Evolutionary conservation across 495 filamentous ascomycete genomes (phyloP), one percentile per base, ranked within the genome.

Genomic region (Zalerion maritima): DNA sequence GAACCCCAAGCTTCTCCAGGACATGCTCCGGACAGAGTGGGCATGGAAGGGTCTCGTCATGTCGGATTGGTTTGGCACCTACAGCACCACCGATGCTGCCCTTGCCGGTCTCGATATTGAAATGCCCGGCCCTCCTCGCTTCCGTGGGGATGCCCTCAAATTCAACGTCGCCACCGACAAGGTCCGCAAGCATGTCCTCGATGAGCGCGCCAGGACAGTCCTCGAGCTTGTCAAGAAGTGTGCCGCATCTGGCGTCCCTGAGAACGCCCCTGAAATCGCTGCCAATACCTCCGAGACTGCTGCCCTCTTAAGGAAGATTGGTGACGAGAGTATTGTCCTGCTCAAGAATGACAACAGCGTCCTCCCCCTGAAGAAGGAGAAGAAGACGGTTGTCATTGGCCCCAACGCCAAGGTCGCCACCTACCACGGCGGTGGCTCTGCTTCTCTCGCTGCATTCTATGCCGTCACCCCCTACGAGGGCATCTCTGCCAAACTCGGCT

Each of bases 61-160:
- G 72, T 71, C 67, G 40, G 77, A 81, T 54, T 82, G 76, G 75
- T 72, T 71, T 41, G 78, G 77, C 21, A 73, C 71, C 1, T 78
- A 82, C 42, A 72, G 64, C 30, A 78, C 73, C 6, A 65, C 67
- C 1, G 71, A 69, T n/a, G 67, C 76, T 5, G 60, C 73, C 14
- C 66, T 71, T 26, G 78, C 78, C 21, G 78, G 78, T 6, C 57
- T 81, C 4, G 75, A 82, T 43, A 50, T 84, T 7, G 78, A 83
- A 45, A 82, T 82, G 78, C 75, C 78, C 3, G 76, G 77, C 5
- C 69, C 72, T 19, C 60, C 77, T 1, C 59, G 64, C 32, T 81
- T 73, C 60, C 58, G 78, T 26, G 76, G 74, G 16, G 59, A 63
- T 21, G 47, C 65, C 26, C 61, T 78, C 26, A 56, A 57, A 15